These are phyloP conservation scores for Syzygium syzygioides DNA, from an alignment of 441 rosid species.

Conservation along the genomic window DNA sequence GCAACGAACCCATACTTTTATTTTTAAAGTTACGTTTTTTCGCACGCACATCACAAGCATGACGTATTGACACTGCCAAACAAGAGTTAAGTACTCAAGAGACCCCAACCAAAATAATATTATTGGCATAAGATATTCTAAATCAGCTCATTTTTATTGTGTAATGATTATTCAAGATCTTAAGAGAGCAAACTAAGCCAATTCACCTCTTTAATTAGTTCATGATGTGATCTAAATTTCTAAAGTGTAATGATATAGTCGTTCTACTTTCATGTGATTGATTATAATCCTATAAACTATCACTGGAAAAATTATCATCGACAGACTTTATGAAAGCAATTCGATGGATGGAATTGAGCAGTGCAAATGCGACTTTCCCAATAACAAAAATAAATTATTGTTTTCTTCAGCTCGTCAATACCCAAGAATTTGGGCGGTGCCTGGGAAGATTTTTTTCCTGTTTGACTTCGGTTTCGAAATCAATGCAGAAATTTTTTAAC, in stretches of 20 bases:
- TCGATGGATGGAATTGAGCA: background rate
- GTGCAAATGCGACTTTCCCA: background rate
- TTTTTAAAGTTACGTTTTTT: background rate
- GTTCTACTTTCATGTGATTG: background rate
- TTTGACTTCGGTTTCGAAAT: background rate
- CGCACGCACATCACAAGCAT: background rate
- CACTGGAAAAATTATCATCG: background rate
- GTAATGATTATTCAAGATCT: background rate
- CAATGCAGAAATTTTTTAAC: background rate
- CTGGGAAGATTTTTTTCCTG: background rate
- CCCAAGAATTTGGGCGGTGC: background rate
- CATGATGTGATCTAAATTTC: background rate
- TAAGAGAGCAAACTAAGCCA: background rate
- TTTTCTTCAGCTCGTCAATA: background rate
- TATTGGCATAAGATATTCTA: background rate
- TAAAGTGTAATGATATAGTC: background rate
- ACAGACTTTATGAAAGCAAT: background rate
- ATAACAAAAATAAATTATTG: background rate
- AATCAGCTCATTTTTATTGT: background rate
- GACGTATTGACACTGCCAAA: background rate
- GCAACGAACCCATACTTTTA: background rate
- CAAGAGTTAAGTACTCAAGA: background rate
- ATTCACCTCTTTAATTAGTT: background rate
- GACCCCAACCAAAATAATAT: background rate
- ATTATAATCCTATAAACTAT: background rate